Evolutionary conservation across 306 rosid species (phyloP), one percentile per base, ranked within the genome.

Genomic region (Senna tora): DNA sequence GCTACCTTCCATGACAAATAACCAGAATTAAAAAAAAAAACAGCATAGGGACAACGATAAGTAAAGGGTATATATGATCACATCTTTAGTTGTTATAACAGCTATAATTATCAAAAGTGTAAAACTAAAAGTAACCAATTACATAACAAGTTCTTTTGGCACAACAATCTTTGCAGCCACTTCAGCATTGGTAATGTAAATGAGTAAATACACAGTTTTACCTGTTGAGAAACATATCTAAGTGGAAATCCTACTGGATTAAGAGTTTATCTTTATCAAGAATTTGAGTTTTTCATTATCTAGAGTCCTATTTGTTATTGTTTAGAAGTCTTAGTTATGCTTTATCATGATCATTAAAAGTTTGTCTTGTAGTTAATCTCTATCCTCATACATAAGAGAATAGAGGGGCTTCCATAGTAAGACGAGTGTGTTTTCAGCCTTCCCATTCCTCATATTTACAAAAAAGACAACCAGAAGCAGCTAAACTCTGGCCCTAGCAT

Each of bases 91-190:
- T 15, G 53, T 9, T 47, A 47, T 15, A 20, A 14, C 53, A 47
- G 4, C 5, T 6, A 47, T 47, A n/a, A 47, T 47, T 47, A 43
- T 43, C 16, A 43, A 47, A 47, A 15, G 53, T 17, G 15, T 20
- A 47, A 47, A 47, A 47, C 20, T 47, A 47, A 1, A 41, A 43
- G 49, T 47, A 47, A 47, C 12, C 13, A 47, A 47, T 47, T n/a
- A 41, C 78, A 72, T 49, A 78, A 39, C 69, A 77, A 22, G 20
- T 7, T 47, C n/a, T 15, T 5, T n/a, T 5, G 9, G 53, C 20
- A 47, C 9, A 47, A 5, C 53, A 43, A 43, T 43, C 49, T 43
- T 43, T 43, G 13, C 16, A 15, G 5, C 53, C 7, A 47, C 53
- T 15, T 47, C 20, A 47, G 20, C 20, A 8, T 21, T 49, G 10